A percentile compares a stretch with the other conserved stretches of the same genome.
Conservation (phyloP, 768 basidiomycete species). For the Gymnopilus dilepis region DNA sequence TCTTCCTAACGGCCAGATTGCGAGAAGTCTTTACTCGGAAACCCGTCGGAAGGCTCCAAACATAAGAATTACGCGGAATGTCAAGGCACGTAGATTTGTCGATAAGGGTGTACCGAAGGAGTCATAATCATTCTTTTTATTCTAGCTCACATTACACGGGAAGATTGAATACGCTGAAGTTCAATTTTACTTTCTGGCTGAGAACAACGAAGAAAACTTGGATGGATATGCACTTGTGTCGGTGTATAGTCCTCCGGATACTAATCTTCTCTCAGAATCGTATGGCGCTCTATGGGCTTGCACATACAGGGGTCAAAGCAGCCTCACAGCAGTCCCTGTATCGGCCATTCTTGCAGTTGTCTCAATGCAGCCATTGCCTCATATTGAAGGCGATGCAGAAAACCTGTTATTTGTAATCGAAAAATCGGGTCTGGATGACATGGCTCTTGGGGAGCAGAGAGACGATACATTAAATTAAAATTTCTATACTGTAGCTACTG, state of each 20-base stretch:
- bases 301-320: conserved; percentile 12
- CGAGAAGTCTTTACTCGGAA: conserved; percentile 38
- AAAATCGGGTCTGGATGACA: not conserved
- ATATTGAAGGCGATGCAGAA: not conserved
- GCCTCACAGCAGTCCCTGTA: no score
- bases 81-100: conserved; percentile 31
- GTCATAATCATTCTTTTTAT: no score
- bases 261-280: conserved; percentile 22
- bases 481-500: no score
- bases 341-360: no score
- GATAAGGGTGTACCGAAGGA: no score
- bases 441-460: not conserved
- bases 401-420: not conserved
- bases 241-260: conserved; percentile 22
- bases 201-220: not conserved
- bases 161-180: conserved; percentile 23
- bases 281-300: conserved; percentile 21
- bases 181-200: conserved; percentile 23
- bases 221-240: conserved; percentile 22
- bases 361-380: not conserved
- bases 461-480: not conserved
- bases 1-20: conserved; percentile 44
- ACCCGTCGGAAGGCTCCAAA: conserved; percentile 15
- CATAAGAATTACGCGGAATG: conserved; percentile 23
- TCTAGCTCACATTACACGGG: conserved; percentile 3